These are phyloP conservation scores for Panicum hallii DNA, from an alignment of 202 grass and related monocot species.

Conservation along the genomic window DNA sequence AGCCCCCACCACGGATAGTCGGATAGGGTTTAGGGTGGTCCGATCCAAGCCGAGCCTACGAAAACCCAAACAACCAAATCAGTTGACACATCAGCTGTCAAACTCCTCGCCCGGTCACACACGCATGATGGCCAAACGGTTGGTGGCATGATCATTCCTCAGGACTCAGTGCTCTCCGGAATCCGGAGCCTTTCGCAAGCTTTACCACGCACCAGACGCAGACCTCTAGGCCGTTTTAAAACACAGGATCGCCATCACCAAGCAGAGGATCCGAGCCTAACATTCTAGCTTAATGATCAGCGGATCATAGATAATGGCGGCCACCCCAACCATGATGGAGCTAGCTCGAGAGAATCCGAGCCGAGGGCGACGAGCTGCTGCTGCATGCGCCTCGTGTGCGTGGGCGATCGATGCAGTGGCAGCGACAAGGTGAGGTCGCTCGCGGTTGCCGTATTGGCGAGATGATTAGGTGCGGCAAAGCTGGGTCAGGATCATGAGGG, in stretches of 20 bases:
- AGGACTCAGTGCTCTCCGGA: background rate
- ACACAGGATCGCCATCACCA: background rate
- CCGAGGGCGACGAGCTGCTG: background rate
- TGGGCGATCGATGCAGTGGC: background rate
- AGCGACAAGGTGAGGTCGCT: background rate
- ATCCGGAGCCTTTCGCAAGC: background rate
- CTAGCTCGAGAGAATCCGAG: background rate
- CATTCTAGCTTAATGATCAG: conserved; percentile 36
- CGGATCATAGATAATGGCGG: conserved; percentile 30
- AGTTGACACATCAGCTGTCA: background rate
- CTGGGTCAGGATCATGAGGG: conserved; percentile 36
- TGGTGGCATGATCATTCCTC: conserved; percentile 23
- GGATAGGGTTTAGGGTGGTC: background rate
- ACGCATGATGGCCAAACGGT: background rate
- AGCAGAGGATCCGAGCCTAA: background rate
- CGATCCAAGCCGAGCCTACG: background rate
- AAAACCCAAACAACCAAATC: background rate
- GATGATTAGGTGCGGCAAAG: conserved; percentile 45
- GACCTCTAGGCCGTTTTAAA: background rate
- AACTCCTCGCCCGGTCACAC: background rate
- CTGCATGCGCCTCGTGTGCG: too few species aligned
- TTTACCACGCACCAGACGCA: background rate
- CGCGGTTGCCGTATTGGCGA: background rate
- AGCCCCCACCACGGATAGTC: background rate
- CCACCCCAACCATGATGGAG: conserved; percentile 15